Percentiles rank a stretch among this genome's conserved stretches.
phyloP scores from a whole-genome alignment of 192 early-diverging fungal genomes.

The Backusella mclennaniae region DNA sequence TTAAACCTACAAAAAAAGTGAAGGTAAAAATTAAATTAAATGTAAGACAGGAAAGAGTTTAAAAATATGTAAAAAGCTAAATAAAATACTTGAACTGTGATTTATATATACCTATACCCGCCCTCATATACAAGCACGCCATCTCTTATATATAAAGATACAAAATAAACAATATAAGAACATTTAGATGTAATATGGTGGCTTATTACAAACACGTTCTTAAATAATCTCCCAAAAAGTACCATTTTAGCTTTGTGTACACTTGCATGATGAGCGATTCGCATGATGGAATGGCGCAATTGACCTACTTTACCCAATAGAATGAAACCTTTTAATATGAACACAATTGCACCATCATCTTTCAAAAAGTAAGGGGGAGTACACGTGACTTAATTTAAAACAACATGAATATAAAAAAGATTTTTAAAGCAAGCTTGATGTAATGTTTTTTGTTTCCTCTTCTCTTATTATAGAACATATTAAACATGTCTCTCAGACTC shows the following conservation, averaged over 20 bases:
- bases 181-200: not conserved
- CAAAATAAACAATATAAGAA: not conserved
- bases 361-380: not conserved
- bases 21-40: not conserved
- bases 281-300: slow-evolving; percentile 15
- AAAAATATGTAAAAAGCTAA: not conserved
- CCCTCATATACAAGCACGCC: too few species aligned
- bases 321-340: slow-evolving; percentile 6
- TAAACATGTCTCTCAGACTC: slow-evolving; percentile 47
- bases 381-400: slow-evolving; percentile 1
- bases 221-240: not conserved
- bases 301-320: not conserved
- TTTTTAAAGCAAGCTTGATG: not conserved
- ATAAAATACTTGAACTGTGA: not conserved
- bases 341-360: slow-evolving; percentile 1
- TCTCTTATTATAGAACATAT: slow-evolving; percentile 4
- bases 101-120: too few species aligned
- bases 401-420: not conserved
- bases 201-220: not conserved
- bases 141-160: not conserved
- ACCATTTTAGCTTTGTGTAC: not conserved
- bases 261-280: slow-evolving; percentile 8
- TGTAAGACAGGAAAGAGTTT: slow-evolving; percentile 1
- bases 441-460: not conserved
- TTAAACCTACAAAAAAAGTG: not conserved